Evolutionary conservation across 2,329 filamentous ascomycete species (phyloP), one percentile per base, ranked within the genome.

Genomic region (Ascochyta rabiei): DNA sequence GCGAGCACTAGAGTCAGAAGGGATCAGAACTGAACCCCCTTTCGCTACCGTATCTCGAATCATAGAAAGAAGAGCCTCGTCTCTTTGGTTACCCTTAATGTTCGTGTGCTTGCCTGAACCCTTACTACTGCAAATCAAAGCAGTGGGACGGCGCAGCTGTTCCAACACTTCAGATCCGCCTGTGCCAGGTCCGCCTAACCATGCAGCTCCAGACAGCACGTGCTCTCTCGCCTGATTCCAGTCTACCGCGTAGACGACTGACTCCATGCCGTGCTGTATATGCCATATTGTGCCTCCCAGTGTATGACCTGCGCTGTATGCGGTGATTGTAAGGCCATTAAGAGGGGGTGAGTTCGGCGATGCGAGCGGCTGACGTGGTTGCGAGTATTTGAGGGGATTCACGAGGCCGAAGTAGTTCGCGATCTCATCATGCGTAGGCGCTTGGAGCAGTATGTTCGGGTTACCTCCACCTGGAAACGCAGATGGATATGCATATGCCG

Each of bases 161-260:
- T 99, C 95, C 51, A 96, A 92, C 18, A 99, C 91, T 71, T 97
- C 92, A 8, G 90, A 89, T 18, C 91, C 90, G 35, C 90, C 90
- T 0, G 85, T 86, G 26, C 88, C 90, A 19, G 88, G 87, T 6
- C 91, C 90, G 40, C 91, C 91, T 37, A 99, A 82, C 91, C 95
- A 98, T 23, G 93, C 92, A 19, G 95, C 95, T 59, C 93, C 93
- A 0, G 93, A 88, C 56, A 96, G 87, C 15, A 98, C 92, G 76
- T 96, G 96, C 73, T 99, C 95, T 64, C 91, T 86, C n/a, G 90
- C 91, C 76, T 97, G 93, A 67, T 97, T 97, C 95, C 95, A 99
- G 70, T 98, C 93, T 16, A 97, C 91, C 0, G 95, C 93, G 68
- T 99, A 98, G 1, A 99, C 93, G 37, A 99, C 93, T 0, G 93